A percentile compares a stretch with the other conserved stretches of the same genome.
phyloP scores from a whole-genome alignment of 2,329 filamentous ascomycete species.

The Fusarium bactridioides region DNA sequence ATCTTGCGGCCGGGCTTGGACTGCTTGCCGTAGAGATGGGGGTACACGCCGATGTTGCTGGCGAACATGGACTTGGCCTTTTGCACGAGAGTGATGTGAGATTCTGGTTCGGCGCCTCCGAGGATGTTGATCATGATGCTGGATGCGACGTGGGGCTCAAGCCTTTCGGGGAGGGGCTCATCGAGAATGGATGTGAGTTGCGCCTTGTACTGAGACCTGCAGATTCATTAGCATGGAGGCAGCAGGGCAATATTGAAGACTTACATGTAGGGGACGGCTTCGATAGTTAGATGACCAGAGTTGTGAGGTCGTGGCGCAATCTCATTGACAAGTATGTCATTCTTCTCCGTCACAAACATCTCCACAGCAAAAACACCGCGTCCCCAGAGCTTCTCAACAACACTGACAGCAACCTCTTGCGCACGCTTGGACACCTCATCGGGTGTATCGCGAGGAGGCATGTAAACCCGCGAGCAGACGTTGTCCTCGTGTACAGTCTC shows the following conservation, averaged over 20 bases:
- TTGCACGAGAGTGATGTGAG: slow-evolving; percentile 63
- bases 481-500: slow-evolving; percentile 96
- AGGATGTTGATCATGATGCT: slow-evolving; percentile 85
- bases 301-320: slow-evolving; percentile 86
- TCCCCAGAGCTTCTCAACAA: slow-evolving; percentile 81
- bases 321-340: slow-evolving; percentile 81
- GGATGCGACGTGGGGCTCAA: slow-evolving; percentile 66
- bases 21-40: slow-evolving; percentile 93
- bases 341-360: slow-evolving; percentile 85
- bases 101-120: slow-evolving; percentile 70
- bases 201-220: slow-evolving; percentile 82
- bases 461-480: slow-evolving; percentile 92
- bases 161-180: slow-evolving; percentile 60
- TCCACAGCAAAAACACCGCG: slow-evolving; percentile 96
- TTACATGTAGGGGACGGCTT: slow-evolving; percentile 77
- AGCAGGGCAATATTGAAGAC: fast-evolving
- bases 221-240: fast-evolving
- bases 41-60: slow-evolving; percentile 58
- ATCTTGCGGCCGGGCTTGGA: slow-evolving; percentile 92
- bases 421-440: slow-evolving; percentile 76
- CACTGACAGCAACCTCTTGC: slow-evolving; percentile 45
- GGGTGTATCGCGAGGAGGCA: slow-evolving; percentile 81
- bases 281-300: slow-evolving; percentile 94
- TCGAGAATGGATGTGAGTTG: slow-evolving; percentile 87
- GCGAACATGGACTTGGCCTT: slow-evolving; percentile 55